These are phyloP conservation scores for Mucor lusitanicus DNA, from an alignment of 371 early-diverging fungal genomes.

Conservation along the genomic window DNA sequence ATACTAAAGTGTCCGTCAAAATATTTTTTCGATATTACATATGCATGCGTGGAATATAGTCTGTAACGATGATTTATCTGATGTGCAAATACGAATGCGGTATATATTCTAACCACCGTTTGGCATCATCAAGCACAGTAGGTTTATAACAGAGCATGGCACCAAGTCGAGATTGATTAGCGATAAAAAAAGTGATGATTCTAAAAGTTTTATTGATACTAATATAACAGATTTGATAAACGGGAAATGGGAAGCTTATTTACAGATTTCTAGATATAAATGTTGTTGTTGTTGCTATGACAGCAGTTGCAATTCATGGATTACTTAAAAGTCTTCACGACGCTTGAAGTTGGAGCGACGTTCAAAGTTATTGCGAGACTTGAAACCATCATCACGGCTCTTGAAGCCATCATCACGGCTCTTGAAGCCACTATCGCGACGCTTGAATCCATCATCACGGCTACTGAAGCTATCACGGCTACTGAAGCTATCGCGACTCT, in stretches of 20 bases:
- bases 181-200: not conserved
- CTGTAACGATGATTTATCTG: too few relatives aligned
- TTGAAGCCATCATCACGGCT: not conserved
- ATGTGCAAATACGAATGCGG: too few relatives aligned
- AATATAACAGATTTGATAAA: not conserved
- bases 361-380: not conserved
- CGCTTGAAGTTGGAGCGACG: not conserved
- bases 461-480: not conserved
- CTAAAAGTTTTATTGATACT: not conserved
- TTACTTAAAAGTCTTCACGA: not conserved
- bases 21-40: too few relatives aligned
- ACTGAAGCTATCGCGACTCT: conserved; percentile 5
- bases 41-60: too few relatives aligned
- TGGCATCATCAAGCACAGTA: too few relatives aligned
- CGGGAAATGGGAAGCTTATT: not conserved
- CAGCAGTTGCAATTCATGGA: not conserved
- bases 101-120: too few relatives aligned
- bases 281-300: not conserved
- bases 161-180: too few relatives aligned
- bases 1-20: too few relatives aligned
- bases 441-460: conserved; percentile 6
- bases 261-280: conserved; percentile 3
- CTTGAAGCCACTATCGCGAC: conserved; percentile 2
- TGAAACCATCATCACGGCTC: not conserved
- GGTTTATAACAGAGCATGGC: too few relatives aligned